These are phyloP conservation scores for Handroanthus guayacan DNA, from an alignment of 257 asterid genomes.

Conservation along the genomic window DNA sequence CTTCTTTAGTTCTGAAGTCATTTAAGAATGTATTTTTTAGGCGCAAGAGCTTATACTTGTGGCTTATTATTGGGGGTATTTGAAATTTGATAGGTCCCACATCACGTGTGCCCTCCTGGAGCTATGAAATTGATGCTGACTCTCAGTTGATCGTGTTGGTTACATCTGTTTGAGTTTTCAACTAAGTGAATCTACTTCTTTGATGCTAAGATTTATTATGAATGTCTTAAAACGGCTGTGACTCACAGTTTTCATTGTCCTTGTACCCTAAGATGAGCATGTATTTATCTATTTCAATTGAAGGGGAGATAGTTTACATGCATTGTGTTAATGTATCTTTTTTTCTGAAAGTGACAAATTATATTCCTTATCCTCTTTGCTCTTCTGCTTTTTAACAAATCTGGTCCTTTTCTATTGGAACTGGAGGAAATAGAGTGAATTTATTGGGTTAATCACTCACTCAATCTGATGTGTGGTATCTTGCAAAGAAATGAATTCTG, in stretches of 20 bases:
- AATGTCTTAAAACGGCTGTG: slow-evolving; percentile 14
- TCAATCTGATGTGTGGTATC: slow-evolving; percentile 14
- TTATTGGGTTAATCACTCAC: slow-evolving; percentile 13
- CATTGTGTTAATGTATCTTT: neutral
- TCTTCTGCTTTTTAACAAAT: neutral
- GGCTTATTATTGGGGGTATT: neutral
- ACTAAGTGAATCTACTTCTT: neutral
- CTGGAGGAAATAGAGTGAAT: neutral
- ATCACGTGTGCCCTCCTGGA: slow-evolving; percentile 11
- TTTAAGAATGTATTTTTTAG: slow-evolving; percentile 14
- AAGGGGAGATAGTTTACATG: neutral
- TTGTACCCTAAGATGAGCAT: slow-evolving; percentile 6
- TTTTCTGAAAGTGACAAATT: neutral
- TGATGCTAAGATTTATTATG: neutral
- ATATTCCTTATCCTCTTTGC: neutral
- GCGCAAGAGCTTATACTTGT: slow-evolving; percentile 19
- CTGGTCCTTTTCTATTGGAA: neutral
- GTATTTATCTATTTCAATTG: slow-evolving; percentile 7
- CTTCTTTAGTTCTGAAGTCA: neutral
- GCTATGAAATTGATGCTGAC: slow-evolving; percentile 19
- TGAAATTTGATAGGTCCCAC: slow-evolving; percentile 1
- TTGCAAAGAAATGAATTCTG: slow-evolving; percentile 15
- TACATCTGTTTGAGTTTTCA: too few relatives aligned
- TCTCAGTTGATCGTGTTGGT: slow-evolving; percentile 10
- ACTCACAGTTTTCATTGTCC: neutral